Percentiles rank a stretch among this genome's conserved stretches.
phyloP scores from a whole-genome alignment of 2,329 filamentous ascomycete genomes.

The Calonectria honghensis region DNA sequence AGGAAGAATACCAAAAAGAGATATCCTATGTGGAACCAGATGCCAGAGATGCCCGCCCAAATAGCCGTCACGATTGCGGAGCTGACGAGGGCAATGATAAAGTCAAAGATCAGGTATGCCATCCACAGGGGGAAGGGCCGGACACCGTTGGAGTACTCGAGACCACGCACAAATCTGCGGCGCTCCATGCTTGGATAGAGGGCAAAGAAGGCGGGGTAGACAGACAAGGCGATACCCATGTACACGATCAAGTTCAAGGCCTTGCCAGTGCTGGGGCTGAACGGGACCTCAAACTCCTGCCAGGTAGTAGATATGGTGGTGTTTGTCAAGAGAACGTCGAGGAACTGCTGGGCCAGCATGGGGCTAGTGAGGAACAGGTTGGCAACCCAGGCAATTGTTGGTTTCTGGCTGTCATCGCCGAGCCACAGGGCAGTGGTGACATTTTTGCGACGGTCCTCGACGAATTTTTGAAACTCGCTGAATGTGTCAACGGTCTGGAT shows the following conservation, averaged over 20 bases:
- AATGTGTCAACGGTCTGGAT: conserved; percentile 77
- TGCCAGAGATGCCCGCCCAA: conserved; percentile 77
- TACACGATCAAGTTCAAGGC: conserved; percentile 88
- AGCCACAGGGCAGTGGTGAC: conserved; percentile 87
- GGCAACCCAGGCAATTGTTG: conserved; percentile 83
- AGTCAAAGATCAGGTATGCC: conserved; percentile 88
- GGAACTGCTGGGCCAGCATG: conserved; percentile 78
- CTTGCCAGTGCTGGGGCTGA: conserved; percentile 80
- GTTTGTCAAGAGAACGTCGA: conserved; percentile 80
- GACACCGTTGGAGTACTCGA: conserved; percentile 95
- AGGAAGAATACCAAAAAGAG: conserved; percentile 87
- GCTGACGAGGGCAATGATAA: conserved; percentile 79
- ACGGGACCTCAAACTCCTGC: conserved; percentile 84
- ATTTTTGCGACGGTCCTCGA: conserved; percentile 77
- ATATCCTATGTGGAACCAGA: conserved; percentile 88
- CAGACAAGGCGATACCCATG: conserved; percentile 84
- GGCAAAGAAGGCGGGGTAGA: conserved; percentile 90
- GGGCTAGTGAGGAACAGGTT: conserved; percentile 75
- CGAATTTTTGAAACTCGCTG: conserved; percentile 79
- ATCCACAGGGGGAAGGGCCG: conserved; percentile 88
- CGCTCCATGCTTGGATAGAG: conserved; percentile 93
- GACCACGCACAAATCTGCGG: conserved; percentile 83
- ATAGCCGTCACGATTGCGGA: conserved; percentile 81
- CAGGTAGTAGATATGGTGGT: conserved; percentile 83
- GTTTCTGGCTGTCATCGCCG: conserved; percentile 73